Percentiles rank a stretch among this genome's conserved stretches.
phyloP scores from a whole-genome alignment of 2,329 filamentous ascomycete species.

The Zalaria obscura region DNA sequence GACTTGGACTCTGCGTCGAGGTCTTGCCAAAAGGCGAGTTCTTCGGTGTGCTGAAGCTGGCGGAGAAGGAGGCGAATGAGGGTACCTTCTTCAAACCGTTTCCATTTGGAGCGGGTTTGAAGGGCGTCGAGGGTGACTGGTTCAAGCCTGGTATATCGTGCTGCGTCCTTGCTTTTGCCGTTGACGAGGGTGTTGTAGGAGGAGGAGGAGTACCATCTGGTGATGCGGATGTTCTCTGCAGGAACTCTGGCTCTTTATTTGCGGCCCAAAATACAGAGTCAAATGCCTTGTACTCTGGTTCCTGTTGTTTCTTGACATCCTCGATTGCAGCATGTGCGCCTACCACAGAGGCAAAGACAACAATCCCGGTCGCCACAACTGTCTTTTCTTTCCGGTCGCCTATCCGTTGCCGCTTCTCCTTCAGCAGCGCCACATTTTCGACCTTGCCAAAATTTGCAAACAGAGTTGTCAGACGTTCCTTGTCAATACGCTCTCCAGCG shows the following conservation, averaged over 20 bases:
- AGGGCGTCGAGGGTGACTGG: conserved; percentile 15
- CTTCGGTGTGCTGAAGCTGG: conserved; percentile 11
- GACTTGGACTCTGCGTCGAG: conserved; percentile 13
- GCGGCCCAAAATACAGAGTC: conserved; percentile 40
- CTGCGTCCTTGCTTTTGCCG: not conserved
- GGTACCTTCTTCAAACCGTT: conserved; percentile 24
- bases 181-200: not conserved
- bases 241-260: conserved; percentile 33
- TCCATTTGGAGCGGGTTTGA: conserved; percentile 8
- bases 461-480: conserved; percentile 28
- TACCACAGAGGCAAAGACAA: conserved; percentile 44
- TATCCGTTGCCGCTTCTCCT: conserved; percentile 39
- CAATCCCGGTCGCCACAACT: conserved; percentile 36
- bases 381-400: conserved; percentile 37
- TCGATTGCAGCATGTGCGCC: conserved; percentile 42
- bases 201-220: not conserved
- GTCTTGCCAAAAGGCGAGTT: conserved; percentile 4
- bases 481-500: conserved; percentile 27
- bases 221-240: conserved; percentile 2
- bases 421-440: conserved; percentile 39
- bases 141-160: conserved; percentile 4
- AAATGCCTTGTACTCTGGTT: conserved; percentile 31
- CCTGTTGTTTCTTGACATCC: conserved; percentile 30
- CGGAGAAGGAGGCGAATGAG: conserved; percentile 26
- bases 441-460: conserved; percentile 43